Conservation (phyloP, 2,329 filamentous ascomycete species). For the Lachnellula arida region DNA sequence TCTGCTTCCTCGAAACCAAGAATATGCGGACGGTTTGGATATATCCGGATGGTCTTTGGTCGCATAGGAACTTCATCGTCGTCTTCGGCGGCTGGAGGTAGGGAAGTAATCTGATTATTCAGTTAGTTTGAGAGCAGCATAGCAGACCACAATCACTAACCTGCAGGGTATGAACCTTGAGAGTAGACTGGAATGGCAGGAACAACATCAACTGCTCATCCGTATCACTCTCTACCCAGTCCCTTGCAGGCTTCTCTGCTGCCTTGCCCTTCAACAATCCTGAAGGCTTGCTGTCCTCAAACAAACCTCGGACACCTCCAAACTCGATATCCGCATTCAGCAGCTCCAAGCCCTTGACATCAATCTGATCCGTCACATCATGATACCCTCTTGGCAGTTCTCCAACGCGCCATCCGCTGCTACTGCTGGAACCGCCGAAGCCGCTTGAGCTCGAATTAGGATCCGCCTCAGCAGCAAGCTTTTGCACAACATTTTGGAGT, state of each 20-base stretch:
- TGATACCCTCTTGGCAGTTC: conserved; percentile 72
- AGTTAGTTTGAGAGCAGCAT: conserved; percentile 10
- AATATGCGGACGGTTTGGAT: conserved; percentile 82
- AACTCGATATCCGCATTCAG: conserved; percentile 79
- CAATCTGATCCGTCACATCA: conserved; percentile 79
- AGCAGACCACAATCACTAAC: conserved; percentile 34
- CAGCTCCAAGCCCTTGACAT: conserved; percentile 75
- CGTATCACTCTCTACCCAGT: conserved; percentile 95
- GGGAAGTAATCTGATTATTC: conserved; percentile 68
- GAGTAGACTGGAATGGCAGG: conserved; percentile 77
- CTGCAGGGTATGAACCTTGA: conserved; percentile 84
- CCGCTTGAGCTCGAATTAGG: conserved; percentile 32
- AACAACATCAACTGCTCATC: conserved; percentile 96
- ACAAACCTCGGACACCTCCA: conserved; percentile 68
- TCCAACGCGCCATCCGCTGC: conserved; percentile 66
- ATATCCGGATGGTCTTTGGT: conserved; percentile 79
- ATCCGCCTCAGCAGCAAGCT: conserved; percentile 62
- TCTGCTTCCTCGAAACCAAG: conserved; percentile 95
- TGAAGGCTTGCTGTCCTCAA: conserved; percentile 64
- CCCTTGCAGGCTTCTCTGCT: conserved; percentile 46
- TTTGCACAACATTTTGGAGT: conserved; percentile 66
- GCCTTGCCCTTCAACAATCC: conserved; percentile 54
- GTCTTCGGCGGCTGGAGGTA: conserved; percentile 56
- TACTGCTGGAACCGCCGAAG: conserved; percentile 34
- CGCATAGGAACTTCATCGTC: conserved; percentile 75